These are phyloP conservation scores for Suillus spraguei DNA, from an alignment of 768 basidiomycete genomes.

Conservation along the genomic window DNA sequence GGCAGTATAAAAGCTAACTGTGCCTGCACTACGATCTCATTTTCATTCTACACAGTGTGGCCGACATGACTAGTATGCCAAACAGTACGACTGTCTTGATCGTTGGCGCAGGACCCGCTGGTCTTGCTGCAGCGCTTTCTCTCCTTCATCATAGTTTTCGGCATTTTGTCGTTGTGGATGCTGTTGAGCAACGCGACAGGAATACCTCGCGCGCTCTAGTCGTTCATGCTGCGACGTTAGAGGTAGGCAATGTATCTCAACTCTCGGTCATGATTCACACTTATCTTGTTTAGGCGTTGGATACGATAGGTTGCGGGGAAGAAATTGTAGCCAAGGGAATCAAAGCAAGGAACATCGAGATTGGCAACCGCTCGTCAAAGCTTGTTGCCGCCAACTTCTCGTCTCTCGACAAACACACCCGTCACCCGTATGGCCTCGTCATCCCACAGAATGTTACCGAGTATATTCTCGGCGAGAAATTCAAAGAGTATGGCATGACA, in stretches of 20 bases:
- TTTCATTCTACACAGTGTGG: background rate
- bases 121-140: slow-evolving; percentile 45
- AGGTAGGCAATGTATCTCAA: slow-evolving; percentile 33
- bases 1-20: background rate
- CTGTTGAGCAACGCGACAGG: slow-evolving; percentile 29
- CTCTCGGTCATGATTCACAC: slow-evolving; percentile 26
- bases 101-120: slow-evolving; percentile 49
- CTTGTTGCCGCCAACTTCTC: slow-evolving; percentile 35
- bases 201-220: slow-evolving; percentile 47
- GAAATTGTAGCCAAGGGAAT: slow-evolving; percentile 39
- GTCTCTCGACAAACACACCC: too few relatives aligned
- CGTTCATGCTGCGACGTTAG: slow-evolving; percentile 55
- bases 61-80: background rate
- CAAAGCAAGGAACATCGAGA: slow-evolving; percentile 27
- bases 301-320: slow-evolving; percentile 45
- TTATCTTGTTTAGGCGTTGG: slow-evolving; percentile 41
- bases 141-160: slow-evolving; percentile 40
- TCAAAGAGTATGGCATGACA: too few relatives aligned
- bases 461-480: too few relatives aligned
- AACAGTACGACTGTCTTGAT: slow-evolving; percentile 41
- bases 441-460: too few relatives aligned
- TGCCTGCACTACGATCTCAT: background rate
- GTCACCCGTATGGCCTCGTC: too few relatives aligned
- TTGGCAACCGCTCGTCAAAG: slow-evolving; percentile 33
- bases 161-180: slow-evolving; percentile 49